Evolutionary conservation across 2,329 filamentous ascomycete genomes (phyloP).

Genomic region (Diatrype stigma): DNA sequence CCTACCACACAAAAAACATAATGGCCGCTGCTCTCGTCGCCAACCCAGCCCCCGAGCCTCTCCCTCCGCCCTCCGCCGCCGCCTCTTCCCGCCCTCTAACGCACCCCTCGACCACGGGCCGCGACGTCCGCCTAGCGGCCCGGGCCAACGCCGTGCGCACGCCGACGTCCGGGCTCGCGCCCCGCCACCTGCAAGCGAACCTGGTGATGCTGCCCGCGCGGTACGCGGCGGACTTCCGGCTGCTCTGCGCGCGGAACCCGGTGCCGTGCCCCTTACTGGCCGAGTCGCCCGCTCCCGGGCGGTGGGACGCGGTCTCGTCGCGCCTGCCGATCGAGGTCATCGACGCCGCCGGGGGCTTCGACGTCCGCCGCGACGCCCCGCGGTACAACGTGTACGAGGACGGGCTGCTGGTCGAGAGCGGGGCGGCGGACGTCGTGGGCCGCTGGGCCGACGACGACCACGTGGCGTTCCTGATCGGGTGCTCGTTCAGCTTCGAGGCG

Average conservation of each 20-base stretch:
- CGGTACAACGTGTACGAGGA: slow-evolving; percentile 55
- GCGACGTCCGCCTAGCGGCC: slow-evolving; percentile 39
- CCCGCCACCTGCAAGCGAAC: slow-evolving; percentile 57
- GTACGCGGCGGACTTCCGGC: slow-evolving; percentile 54
- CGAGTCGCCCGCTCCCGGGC: slow-evolving; percentile 42
- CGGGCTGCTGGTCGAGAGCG: slow-evolving; percentile 34
- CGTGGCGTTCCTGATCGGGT: slow-evolving; percentile 60
- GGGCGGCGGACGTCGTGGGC: slow-evolving; percentile 38
- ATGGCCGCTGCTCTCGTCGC: not conserved
- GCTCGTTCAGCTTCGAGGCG: slow-evolving; percentile 59
- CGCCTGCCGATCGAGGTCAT: slow-evolving; percentile 17
- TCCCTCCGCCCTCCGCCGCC: not conserved
- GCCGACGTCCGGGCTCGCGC: slow-evolving; percentile 51
- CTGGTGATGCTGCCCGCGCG: slow-evolving; percentile 54
- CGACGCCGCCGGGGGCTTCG: slow-evolving; percentile 39
- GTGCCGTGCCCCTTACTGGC: slow-evolving; percentile 59
- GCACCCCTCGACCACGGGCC: slow-evolving; percentile 18
- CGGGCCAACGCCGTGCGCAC: slow-evolving; percentile 35
- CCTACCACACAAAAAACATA: too few relatives aligned
- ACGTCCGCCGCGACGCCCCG: slow-evolving; percentile 55
- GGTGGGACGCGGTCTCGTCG: slow-evolving; percentile 34
- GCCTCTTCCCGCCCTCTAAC: too few relatives aligned
- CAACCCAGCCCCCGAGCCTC: not conserved
- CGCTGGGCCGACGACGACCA: slow-evolving; percentile 54
- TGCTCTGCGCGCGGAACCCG: slow-evolving; percentile 57